These are phyloP conservation scores for Gaultheria prostrata DNA, from an alignment of 148 eudicot genomes.

Conservation along the genomic window DNA sequence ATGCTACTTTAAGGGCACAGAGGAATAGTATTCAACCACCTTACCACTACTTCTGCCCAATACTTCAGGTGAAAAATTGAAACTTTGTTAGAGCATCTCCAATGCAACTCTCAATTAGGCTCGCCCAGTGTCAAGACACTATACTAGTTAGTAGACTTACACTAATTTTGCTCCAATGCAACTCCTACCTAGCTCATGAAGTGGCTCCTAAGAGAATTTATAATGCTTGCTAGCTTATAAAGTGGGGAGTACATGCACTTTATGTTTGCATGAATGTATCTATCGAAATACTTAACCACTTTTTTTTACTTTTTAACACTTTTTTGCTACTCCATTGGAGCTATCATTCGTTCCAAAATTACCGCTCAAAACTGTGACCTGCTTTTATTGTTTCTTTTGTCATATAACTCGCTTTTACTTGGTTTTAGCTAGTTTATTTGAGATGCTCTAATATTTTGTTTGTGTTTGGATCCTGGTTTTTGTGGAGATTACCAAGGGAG, in stretches of 20 bases:
- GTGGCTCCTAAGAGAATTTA: neutral
- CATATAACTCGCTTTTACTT: neutral
- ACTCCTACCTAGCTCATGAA: neutral
- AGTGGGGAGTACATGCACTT: neutral
- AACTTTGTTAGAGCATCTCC: neutral
- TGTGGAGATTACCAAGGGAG: neutral
- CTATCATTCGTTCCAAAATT: neutral
- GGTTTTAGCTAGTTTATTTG: neutral
- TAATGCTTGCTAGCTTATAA: neutral
- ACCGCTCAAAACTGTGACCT: neutral
- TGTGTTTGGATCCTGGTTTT: neutral
- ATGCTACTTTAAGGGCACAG: constrained; percentile 37
- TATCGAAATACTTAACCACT: neutral
- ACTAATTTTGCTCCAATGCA: neutral
- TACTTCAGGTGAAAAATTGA: constrained; percentile 40
- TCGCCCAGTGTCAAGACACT: neutral
- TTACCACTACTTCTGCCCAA: constrained; percentile 76
- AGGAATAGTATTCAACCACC: constrained; percentile 44
- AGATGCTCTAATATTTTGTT: neutral
- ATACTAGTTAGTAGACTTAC: neutral
- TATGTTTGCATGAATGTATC: neutral
- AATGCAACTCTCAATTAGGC: neutral
- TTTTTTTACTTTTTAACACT: neutral
- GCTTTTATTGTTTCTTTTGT: neutral
- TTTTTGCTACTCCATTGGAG: neutral